A percentile compares a stretch with the other conserved stretches of the same genome.
These are phyloP conservation scores for Rhipidocladum racemiflorum DNA, from an alignment of 176 grass and related monocot genomes.

Conservation along the genomic window DNA sequence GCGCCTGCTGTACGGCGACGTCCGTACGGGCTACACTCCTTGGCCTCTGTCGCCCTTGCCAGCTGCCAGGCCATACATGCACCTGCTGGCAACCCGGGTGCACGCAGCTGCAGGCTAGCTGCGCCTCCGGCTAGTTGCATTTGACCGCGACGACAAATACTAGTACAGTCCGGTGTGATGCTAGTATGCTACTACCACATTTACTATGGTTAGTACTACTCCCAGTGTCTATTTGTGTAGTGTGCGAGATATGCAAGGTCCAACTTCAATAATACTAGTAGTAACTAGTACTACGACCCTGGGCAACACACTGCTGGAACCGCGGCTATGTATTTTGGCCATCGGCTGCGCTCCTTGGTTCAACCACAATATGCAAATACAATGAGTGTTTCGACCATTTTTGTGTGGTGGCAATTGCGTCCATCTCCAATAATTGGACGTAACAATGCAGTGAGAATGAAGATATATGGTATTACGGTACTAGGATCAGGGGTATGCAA, in stretches of 20 bases:
- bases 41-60: not conserved
- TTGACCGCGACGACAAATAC: too few species aligned
- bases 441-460: not conserved
- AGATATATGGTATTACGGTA: not conserved
- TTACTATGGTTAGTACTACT: not conserved
- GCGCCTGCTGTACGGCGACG: not conserved
- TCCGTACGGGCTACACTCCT: not conserved
- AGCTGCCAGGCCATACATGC: not conserved
- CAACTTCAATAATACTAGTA: not conserved
- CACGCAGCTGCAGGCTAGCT: not conserved
- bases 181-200: too few species aligned
- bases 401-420: not conserved
- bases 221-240: not conserved
- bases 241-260: not conserved
- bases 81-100: not conserved
- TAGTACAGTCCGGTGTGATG: too few species aligned
- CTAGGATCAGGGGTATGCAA: not conserved
- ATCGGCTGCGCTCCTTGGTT: not conserved
- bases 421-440: constrained; percentile 20
- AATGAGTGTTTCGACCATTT: constrained; percentile 18
- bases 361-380: not conserved
- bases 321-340: not conserved
- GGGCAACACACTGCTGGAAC: not conserved
- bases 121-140: not conserved
- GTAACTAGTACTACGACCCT: not conserved